A percentile compares a stretch with the other conserved stretches of the same genome.
These are phyloP conservation scores for Dichotomocladium elegans DNA, from an alignment of 371 early-diverging fungal species.

Conservation along the genomic window DNA sequence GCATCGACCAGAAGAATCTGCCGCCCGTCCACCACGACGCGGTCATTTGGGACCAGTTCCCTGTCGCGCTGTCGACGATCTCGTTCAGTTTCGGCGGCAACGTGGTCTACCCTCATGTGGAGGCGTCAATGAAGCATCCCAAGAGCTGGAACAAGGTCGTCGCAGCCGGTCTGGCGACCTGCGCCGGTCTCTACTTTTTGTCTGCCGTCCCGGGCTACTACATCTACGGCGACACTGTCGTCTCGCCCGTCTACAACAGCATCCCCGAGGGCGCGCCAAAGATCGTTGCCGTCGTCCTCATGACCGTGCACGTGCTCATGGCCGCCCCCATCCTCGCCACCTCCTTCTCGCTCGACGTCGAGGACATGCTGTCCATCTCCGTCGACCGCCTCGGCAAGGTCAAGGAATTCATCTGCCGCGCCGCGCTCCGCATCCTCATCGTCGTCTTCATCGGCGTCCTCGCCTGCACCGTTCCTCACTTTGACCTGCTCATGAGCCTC, in stretches of 20 bases:
- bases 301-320: conserved; percentile 80
- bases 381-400: conserved; percentile 47
- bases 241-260: conserved; percentile 72
- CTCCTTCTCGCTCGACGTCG: conserved; percentile 73
- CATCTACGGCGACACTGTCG: conserved; percentile 68
- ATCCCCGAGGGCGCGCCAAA: conserved; percentile 64
- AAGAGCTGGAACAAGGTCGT: conserved; percentile 70
- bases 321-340: conserved; percentile 82
- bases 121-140: conserved; percentile 79
- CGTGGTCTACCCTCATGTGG: conserved; percentile 81
- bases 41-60: conserved; percentile 52
- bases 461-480: conserved; percentile 71
- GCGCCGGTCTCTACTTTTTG: conserved; percentile 71
- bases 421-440: conserved; percentile 46
- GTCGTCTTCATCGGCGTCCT: conserved; percentile 46
- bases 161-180: conserved; percentile 62
- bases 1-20: conserved; percentile 22
- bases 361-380: conserved; percentile 56
- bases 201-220: conserved; percentile 79
- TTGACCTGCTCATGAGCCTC: conserved; percentile 79
- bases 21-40: conserved; percentile 27
- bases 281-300: conserved; percentile 65
- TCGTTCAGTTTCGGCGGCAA: conserved; percentile 83
- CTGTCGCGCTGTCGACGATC: conserved; percentile 59
- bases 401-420: conserved; percentile 56